Conservation (phyloP, 768 basidiomycete genomes). For the Phaeolepiota aurea region DNA sequence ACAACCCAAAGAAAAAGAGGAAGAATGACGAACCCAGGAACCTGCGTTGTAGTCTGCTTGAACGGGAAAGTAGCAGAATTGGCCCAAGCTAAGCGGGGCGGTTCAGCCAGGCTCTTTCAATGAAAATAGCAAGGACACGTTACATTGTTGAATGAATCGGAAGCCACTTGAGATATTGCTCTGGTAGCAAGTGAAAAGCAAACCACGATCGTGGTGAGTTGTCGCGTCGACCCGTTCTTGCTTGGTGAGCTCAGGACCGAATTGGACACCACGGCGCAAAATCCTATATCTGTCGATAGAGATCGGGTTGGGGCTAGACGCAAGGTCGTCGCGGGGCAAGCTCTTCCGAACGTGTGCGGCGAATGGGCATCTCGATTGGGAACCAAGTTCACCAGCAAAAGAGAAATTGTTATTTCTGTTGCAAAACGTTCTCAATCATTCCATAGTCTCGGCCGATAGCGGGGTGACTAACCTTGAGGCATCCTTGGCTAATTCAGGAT, state of each 20-base stretch:
- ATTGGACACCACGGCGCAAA: conserved; percentile 40
- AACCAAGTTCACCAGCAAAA: conserved; percentile 22
- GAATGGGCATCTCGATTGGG: conserved; percentile 36
- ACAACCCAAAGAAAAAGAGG: neutral
- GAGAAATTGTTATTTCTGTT: conserved; percentile 35
- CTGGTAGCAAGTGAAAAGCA: conserved; percentile 37
- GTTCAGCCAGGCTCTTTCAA: neutral
- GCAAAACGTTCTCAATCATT: neutral
- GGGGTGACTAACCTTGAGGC: conserved; percentile 19
- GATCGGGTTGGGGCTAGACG: conserved; percentile 10
- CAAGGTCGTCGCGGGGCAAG: conserved; percentile 35
- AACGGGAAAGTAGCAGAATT: conserved; percentile 28
- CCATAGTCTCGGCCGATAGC: conserved; percentile 8
- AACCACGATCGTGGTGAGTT: conserved; percentile 37
- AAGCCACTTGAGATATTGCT: conserved; percentile 31
- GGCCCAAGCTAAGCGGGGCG: conserved; percentile 22
- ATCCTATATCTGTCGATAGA: conserved; percentile 24
- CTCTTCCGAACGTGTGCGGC: conserved; percentile 41
- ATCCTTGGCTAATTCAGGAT: conserved; percentile 25
- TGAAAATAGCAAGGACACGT: conserved; percentile 5
- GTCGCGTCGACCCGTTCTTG: conserved; percentile 24
- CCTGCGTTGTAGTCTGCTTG: conserved; percentile 9
- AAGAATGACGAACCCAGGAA: conserved; percentile 12
- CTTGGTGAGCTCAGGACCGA: conserved; percentile 40
- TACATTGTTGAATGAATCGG: conserved; percentile 32